A percentile compares a stretch with the other conserved stretches of the same genome.
Evolutionary conservation across 2,329 filamentous ascomycete species (phyloP).

Genomic region (Aspergillus japonicus): DNA sequence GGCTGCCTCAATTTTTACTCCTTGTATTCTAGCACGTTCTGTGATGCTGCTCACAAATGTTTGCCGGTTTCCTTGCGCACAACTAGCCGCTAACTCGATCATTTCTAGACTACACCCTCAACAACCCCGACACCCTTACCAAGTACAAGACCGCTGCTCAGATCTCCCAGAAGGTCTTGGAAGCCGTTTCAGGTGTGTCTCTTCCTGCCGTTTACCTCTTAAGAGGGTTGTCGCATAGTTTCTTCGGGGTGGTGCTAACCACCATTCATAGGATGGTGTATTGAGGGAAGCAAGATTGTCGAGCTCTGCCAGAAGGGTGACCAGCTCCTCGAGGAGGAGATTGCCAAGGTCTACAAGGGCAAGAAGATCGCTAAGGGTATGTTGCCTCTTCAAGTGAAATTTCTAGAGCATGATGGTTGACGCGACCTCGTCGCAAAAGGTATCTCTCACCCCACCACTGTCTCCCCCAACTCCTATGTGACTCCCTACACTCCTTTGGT

Average conservation of each 20-base stretch:
- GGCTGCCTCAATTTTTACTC: not conserved
- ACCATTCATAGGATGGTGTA: conserved; percentile 57
- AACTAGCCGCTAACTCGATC: conserved; percentile 18
- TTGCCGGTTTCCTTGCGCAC: conserved; percentile 10
- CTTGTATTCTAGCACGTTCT: not conserved
- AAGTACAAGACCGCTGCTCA: conserved; percentile 97
- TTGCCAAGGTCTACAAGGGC: conserved; percentile 94
- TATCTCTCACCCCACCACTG: conserved; percentile 88
- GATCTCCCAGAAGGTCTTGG: conserved; percentile 94
- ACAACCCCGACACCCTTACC: conserved; percentile 90
- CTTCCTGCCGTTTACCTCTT: conserved; percentile 17
- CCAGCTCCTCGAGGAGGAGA: conserved; percentile 88
- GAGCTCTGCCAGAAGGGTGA: conserved; percentile 95
- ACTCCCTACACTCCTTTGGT: conserved; percentile 94
- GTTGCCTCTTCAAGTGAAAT: conserved; percentile 25
- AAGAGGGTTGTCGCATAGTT: not conserved
- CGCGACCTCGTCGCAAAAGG: conserved; percentile 51
- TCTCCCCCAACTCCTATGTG: conserved; percentile 90
- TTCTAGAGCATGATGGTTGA: conserved; percentile 17
- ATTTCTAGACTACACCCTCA: conserved; percentile 75
- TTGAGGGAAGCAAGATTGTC: conserved; percentile 87
- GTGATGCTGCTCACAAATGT: not conserved
- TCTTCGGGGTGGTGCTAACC: conserved; percentile 21
- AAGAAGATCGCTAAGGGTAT: conserved; percentile 93
- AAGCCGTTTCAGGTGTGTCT: conserved; percentile 66